Evolutionary conservation across 345 rosid species (phyloP).

Genomic region (Eucalyptus marginata): DNA sequence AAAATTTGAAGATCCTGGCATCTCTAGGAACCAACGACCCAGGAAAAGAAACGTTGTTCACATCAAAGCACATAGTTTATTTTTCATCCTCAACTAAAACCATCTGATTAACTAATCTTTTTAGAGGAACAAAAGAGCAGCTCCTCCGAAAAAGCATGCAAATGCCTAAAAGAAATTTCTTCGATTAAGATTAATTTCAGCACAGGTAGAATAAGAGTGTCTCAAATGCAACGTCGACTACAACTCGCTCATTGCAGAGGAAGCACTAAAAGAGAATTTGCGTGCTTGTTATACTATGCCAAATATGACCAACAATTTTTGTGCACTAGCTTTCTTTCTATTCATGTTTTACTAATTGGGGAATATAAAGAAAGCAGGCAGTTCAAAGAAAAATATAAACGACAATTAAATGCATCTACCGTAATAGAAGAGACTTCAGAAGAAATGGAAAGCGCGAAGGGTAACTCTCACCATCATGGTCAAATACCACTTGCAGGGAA

Average conservation of each 20-base stretch:
- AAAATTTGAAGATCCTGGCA: not conserved
- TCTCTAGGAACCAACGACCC: not conserved
- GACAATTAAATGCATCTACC: not conserved
- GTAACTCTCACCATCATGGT: conserved; percentile 85
- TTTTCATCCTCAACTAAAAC: not conserved
- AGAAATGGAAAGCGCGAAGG: not conserved
- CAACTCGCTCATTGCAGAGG: not conserved
- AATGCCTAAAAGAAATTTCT: not conserved
- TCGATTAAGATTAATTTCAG: not conserved
- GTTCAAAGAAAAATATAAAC: not conserved
- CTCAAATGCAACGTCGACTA: not conserved
- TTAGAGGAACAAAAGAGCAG: not conserved
- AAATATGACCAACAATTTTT: not conserved
- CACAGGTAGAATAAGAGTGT: not conserved
- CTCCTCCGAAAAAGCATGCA: not conserved
- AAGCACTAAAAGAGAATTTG: not conserved
- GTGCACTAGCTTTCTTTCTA: not conserved
- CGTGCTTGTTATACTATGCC: not conserved
- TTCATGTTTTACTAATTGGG: not conserved
- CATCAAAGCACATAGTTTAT: not conserved
- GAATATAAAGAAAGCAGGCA: not conserved
- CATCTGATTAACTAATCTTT: not conserved
- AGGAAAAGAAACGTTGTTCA: not conserved
- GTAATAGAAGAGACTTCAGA: not conserved
- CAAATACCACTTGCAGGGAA: conserved; percentile 77